Base-by-base conservation (phyloP, 1,284 basidiomycete genomes). In the Laetiporus sulphureus region DNA sequence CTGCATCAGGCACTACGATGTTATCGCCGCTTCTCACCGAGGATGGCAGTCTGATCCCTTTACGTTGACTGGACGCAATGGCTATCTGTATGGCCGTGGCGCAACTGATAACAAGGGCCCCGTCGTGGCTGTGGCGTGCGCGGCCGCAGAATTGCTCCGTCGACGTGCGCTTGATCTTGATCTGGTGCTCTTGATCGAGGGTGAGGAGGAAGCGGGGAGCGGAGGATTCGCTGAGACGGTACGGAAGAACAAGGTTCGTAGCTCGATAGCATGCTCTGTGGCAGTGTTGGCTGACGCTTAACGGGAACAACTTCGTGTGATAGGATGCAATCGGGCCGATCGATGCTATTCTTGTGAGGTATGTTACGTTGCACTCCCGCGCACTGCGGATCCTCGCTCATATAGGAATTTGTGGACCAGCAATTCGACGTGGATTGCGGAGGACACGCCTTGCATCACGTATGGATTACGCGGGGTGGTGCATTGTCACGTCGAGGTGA, bases 371-470 rank as follows among this genome's bases (percentile, higher is more conserved):
- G n/a, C 31, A 11, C 29, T 31, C 10, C 25, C 38, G 13, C 44
- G 15, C 4, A 7, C 36, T 12, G 2, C 10, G 27, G n/a, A n/a
- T n/a, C n/a, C n/a, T n/a, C n/a, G n/a, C n/a, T n/a, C n/a, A n/a
- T n/a, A n/a, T n/a, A n/a, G n/a, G n/a, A n/a, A n/a, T n/a, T n/a
- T n/a, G n/a, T n/a, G n/a, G n/a, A n/a, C n/a, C 38, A 90, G 86
- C 54, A 99, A 99, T 60, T 97, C 94, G 24, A 95, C 92, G 13
- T 99, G 95, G 94, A 89, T 98, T 50, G 87, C 87, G 23, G 92
- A 97, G 55, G 82, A 88, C 47, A 80, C 83, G n/a, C 94, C 95
- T 0, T 98, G 94, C 57, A 84, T 98, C 44, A 97, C 94, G 0
- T 95, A 96, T 57, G 95, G 95, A 2, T 68, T 98, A 50, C 78